Evolutionary conservation across 1,284 basidiomycete species (phyloP), one percentile per base, ranked within the genome.

Genomic region (Xerocomus cyaneibrunnescens): DNA sequence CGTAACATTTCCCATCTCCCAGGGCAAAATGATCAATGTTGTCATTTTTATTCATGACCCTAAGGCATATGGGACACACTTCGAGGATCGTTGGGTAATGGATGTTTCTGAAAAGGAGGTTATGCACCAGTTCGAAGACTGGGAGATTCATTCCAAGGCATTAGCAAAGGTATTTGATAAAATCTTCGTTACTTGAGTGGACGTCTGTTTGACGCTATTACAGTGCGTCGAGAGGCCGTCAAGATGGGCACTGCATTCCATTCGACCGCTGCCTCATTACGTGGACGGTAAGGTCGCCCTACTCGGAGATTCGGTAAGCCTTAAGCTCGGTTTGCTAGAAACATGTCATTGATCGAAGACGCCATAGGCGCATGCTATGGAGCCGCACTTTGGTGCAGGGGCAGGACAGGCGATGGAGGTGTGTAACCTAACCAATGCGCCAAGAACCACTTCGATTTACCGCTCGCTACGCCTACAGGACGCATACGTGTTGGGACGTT

Each of bases 1-100:
- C 6, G 72, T 77, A 1, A 61, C 71, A 5, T 80, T 74, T 60
- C 74, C 76, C 0, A 68, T 80, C 38, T 70, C 74, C 13, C 67
- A 71, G 34, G 75, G 75, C 0, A 61, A 55, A 8, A 50, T 72
- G 12, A 61, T 80, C 50, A 81, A 79, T 50, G 62, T 79, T 23
- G 76, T 74, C 14, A 69, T 72, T 3, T 72, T 74, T 35, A 43
- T 54, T 22, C 67, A 69, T 17, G 59, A 71, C 12, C 61, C 59
- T 17, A 64, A 65, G 8, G 60, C 63, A 19, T 75, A 75, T 45
- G 70, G 71, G 19, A 70, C 70, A 7, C 46, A 52, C 6, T 70
- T 68, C 47, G 60, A 72, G 7, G 71, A 69, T 6, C 66, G 65
- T 10, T 74, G 69, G 68, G 72, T 75, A 1, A 41, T 49, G 19